These are phyloP conservation scores for Hypomontagnella monticulosa DNA, from an alignment of 495 filamentous ascomycete genomes.

Conservation along the genomic window DNA sequence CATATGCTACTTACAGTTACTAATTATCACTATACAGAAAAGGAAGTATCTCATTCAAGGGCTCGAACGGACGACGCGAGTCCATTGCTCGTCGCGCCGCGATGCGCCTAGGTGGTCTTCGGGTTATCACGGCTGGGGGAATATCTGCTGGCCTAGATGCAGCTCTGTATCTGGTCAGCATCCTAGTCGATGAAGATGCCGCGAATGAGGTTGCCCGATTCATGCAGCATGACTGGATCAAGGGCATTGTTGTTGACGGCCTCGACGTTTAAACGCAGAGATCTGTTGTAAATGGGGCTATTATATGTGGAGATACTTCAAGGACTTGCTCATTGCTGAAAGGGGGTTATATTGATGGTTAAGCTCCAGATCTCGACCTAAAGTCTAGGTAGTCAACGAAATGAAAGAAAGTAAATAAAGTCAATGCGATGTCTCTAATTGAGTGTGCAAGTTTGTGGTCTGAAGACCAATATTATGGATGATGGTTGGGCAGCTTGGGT, in stretches of 20 bases:
- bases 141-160: constrained; percentile 82
- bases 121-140: constrained; percentile 80
- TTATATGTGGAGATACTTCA: constrained; percentile 7
- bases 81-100: constrained; percentile 71
- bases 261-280: constrained; percentile 70
- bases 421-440: background rate
- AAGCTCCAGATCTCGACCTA: too few relatives aligned
- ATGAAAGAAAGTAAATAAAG: too few relatives aligned
- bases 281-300: constrained; percentile 4
- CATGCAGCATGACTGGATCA: constrained; percentile 78
- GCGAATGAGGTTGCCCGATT: constrained; percentile 73
- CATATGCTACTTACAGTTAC: constrained; percentile 4
- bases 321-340: constrained; percentile 17
- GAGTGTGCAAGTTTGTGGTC: background rate
- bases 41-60: constrained; percentile 76
- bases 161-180: constrained; percentile 77
- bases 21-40: constrained; percentile 56
- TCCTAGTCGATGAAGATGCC: constrained; percentile 71
- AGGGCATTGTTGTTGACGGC: constrained; percentile 74
- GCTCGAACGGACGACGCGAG: constrained; percentile 70
- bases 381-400: too few relatives aligned
- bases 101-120: constrained; percentile 72
- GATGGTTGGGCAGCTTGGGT: too few relatives aligned
- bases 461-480: too few relatives aligned
- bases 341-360: constrained; percentile 1